Conservation (phyloP, 1,284 basidiomycete species). For the Fomes fomentarius region DNA sequence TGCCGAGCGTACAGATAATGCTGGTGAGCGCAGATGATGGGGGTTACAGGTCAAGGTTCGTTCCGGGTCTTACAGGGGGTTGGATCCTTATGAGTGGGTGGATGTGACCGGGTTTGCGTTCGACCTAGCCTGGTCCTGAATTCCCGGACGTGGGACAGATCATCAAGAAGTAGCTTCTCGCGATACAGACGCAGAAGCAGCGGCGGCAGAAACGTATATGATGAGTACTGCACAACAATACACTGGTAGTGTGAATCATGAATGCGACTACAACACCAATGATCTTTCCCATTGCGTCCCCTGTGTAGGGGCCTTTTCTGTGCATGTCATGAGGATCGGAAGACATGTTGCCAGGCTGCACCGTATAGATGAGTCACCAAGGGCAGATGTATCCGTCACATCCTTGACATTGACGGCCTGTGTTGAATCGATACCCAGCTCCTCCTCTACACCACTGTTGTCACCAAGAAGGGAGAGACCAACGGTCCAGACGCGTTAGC, state of each 20-base stretch:
- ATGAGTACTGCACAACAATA: neutral
- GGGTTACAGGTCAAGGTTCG: too few relatives aligned
- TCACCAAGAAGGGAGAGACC: slow-evolving; percentile 86
- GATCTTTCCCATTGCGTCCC: slow-evolving; percentile 35
- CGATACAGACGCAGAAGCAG: neutral
- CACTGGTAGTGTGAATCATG: too few relatives aligned
- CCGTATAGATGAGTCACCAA: slow-evolving; percentile 39
- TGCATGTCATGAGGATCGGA: neutral
- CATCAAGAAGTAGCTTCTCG: too few relatives aligned
- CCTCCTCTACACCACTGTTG: slow-evolving; percentile 71
- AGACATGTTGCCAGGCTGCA: neutral
- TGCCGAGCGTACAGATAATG: too few relatives aligned
- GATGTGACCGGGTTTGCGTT: neutral
- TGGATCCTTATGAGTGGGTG: neutral
- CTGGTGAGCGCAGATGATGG: neutral
- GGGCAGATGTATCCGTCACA: slow-evolving; percentile 37
- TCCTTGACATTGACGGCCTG: slow-evolving; percentile 62
- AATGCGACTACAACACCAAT: slow-evolving; percentile 10
- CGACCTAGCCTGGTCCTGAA: too few relatives aligned
- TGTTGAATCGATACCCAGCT: slow-evolving; percentile 75
- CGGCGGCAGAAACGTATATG: neutral
- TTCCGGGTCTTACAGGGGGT: too few relatives aligned
- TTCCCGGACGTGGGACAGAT: too few relatives aligned
- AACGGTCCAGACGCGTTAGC: slow-evolving; percentile 76
- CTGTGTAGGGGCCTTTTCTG: too few relatives aligned